A percentile compares a stretch with the other conserved stretches of the same genome.
Evolutionary conservation across 2,329 filamentous ascomycete species (phyloP).

Genomic region (Phialocephala subalpina): DNA sequence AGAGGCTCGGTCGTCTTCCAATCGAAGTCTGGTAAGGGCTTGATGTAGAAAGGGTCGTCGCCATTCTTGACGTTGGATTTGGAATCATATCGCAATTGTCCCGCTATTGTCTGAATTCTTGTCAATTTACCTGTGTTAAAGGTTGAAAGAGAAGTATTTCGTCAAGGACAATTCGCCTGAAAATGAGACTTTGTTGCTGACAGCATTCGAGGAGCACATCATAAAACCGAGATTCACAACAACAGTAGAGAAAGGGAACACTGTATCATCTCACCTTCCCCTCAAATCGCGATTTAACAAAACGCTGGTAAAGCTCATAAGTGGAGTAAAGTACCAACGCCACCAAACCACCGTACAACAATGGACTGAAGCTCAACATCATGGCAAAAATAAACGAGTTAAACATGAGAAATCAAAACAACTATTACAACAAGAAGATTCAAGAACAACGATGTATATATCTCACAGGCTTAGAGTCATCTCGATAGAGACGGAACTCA

Average conservation of each 20-base stretch:
- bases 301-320: neutral
- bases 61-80: neutral
- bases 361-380: neutral
- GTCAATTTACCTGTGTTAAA: neutral
- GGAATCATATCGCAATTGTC: neutral
- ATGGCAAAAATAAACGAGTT: neutral
- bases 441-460: neutral
- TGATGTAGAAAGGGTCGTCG: slow-evolving; percentile 22
- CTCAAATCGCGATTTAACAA: neutral
- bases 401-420: neutral
- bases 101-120: neutral
- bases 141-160: neutral
- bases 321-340: neutral
- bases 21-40: slow-evolving; percentile 56
- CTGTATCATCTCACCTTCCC: neutral
- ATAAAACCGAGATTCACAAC: neutral
- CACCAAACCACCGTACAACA: neutral
- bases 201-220: neutral
- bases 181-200: neutral
- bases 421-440: neutral
- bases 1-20: slow-evolving; percentile 59
- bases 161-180: neutral
- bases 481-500: neutral
- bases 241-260: neutral
- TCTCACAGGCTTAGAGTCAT: neutral